These are phyloP conservation scores for Hippophae tibetana DNA, from an alignment of 306 rosid genomes.

Conservation along the genomic window DNA sequence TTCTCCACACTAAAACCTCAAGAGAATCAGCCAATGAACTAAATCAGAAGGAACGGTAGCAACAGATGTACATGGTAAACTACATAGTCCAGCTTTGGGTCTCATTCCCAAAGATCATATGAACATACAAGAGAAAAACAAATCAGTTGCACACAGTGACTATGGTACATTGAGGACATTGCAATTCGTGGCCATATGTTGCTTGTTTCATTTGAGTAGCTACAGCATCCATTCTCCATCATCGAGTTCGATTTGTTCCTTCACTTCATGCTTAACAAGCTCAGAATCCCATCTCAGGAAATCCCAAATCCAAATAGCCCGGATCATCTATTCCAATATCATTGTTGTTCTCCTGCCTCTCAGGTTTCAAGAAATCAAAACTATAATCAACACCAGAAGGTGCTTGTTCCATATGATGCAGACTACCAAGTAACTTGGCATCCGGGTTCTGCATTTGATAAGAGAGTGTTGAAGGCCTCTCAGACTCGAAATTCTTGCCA, in stretches of 20 bases:
- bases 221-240: background rate
- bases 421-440: constrained; percentile 57
- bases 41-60: background rate
- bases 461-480: constrained; percentile 26
- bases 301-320: constrained; percentile 23
- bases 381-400: constrained; percentile 36
- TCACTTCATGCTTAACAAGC: background rate
- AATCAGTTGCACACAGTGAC: background rate
- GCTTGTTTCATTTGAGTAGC: background rate
- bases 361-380: constrained; percentile 49
- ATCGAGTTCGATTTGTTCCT: constrained; percentile 1
- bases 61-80: background rate
- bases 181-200: background rate
- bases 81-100: background rate
- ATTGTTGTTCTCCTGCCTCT: constrained; percentile 26
- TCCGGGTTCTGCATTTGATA: constrained; percentile 53
- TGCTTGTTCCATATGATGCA: constrained; percentile 46
- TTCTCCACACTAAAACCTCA: constrained; percentile 44
- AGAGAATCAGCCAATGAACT: constrained; percentile 39
- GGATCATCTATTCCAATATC: constrained; percentile 20
- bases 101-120: background rate
- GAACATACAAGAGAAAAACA: background rate
- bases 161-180: background rate
- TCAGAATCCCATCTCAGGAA: constrained; percentile 19
- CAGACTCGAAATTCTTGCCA: constrained; percentile 12